Evolutionary conservation across 345 rosid species (phyloP), one percentile per base, ranked within the genome.

Genomic region (Cardamine chenopodiifolia): DNA sequence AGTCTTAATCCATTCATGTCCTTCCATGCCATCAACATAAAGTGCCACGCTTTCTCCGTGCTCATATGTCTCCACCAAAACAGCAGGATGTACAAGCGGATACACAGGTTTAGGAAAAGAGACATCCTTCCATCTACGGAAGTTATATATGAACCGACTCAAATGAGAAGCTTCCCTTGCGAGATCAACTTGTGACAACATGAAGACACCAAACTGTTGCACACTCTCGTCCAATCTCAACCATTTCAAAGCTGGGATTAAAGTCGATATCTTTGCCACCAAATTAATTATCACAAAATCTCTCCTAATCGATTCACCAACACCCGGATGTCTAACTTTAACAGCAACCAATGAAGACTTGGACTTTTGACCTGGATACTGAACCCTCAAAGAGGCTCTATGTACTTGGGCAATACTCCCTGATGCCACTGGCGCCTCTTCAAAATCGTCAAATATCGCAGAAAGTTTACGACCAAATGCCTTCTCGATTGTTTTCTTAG

Each of bases 141-240:
- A 96, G 68, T 96, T 96, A 70, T 92, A 92, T 70, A 87, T 92
- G 74, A 96, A 96, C 65, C 98, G 90, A 78, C 91, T 89, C 82
- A 96, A 81, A 71, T 96, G 96, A 14, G 97, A 92, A 83, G 98
- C 99, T 82, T 96, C 99, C 81, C 99, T 87, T 2, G 99, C 97
- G 69, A 96, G 97, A 83, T 96, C 99, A 71, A 96, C 99, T 84
- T 96, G 99, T 72, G 97, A 92, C 91, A 96, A 73, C 99, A 96
- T 96, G 82, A 89, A 96, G 73, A 96, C 98, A 50, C 91, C 93
- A 79, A 96, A 96, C 78, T 96, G 99, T 78, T 92, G 98, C 35
- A 90, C 88, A 72, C 98, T 92, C 80, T 96, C 99, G 68, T 96
- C 99, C 74, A 96, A 69, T 79, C 98, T 88, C 81, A 92, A 84